Percentiles rank a stretch among this genome's conserved stretches.
Conservation (phyloP, 225 moss, liverwort and hornwort species). For the Pleurozium schreberi region DNA sequence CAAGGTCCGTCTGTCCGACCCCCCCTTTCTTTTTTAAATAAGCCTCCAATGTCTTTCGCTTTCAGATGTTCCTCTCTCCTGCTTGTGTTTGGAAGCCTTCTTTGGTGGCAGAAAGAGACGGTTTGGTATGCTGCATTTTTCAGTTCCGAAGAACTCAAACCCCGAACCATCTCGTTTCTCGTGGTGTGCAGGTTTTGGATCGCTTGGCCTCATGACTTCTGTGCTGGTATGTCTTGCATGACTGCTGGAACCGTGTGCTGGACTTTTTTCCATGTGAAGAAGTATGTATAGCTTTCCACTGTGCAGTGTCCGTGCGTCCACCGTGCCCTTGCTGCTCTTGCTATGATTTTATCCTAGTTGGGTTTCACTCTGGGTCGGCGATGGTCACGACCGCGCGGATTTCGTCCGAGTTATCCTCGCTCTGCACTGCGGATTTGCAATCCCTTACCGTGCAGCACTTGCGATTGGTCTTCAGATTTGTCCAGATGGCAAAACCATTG, state of each 20-base stretch:
- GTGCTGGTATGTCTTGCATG: constrained; percentile 37
- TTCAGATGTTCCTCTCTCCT: background rate
- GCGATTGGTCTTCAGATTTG: constrained; percentile 30
- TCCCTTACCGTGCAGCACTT: background rate
- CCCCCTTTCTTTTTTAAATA: background rate
- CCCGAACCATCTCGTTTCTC: background rate
- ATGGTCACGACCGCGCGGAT: background rate
- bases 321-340: background rate
- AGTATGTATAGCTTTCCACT: background rate
- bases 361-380: background rate
- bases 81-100: background rate
- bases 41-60: background rate
- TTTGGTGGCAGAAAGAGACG: background rate
- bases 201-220: constrained; percentile 95
- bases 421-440: background rate
- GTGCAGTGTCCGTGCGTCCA: background rate
- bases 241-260: background rate
- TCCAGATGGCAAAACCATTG: constrained; percentile 85
- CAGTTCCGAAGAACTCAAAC: background rate
- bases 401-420: background rate
- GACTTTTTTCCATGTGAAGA: background rate
- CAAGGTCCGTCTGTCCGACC: constrained; percentile 33
- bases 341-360: background rate
- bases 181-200: constrained; percentile 65
- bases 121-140: background rate